Base-by-base conservation (phyloP, 495 filamentous ascomycete species). In the Hamigera avellanea region DNA sequence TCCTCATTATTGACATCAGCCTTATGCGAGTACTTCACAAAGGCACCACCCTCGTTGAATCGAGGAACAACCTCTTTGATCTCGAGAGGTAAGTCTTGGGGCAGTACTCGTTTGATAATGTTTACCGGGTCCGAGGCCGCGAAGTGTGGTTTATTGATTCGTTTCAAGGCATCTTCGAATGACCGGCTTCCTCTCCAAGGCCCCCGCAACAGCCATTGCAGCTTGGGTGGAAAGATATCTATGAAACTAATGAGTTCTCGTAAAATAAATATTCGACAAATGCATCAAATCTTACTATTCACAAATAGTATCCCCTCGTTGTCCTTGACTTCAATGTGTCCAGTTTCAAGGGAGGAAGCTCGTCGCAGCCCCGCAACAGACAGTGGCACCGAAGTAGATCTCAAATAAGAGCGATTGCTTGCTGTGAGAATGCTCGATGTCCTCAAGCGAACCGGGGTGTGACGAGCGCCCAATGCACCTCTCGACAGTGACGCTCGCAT, bases 31-130 rank as follows among this genome's bases (percentile, higher is more conserved):
- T 93, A 91, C 53, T 93, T 95, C 47, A 95, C 76, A 57, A 91
- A 96, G 6, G 86, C 85, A 7, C 93, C 91, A 15, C 89, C 93
- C 53, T 98, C 91, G 46, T 89, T 87, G 19, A 88, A 63, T 14
- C 86, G 73, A 2, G 87, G 83, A 30, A 93, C 47, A 25, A 94
- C 76, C 41, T 93, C 75, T 27, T 75, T 82, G 42, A 95, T 72
- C 27, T 78, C 69, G 17, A 91, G 59, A n/a, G 75, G 61, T 9
- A 79, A 44, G 0, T 52, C 49, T 3, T 56, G 42, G 0, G 83
- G 79, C 7, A 88, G 62, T 8, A 73, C 80, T 14, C 67, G 63
- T 25, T 72, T 69, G 13, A 82, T 69, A 19, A 88, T 64, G 14
- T 62, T 67, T 14, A 68, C 49, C 9, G 85, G 84, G 44, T 88